Evolutionary conservation across 176 grass and related monocot species (phyloP), one percentile per base, ranked within the genome.

Genomic region (Zoysia japonica): DNA sequence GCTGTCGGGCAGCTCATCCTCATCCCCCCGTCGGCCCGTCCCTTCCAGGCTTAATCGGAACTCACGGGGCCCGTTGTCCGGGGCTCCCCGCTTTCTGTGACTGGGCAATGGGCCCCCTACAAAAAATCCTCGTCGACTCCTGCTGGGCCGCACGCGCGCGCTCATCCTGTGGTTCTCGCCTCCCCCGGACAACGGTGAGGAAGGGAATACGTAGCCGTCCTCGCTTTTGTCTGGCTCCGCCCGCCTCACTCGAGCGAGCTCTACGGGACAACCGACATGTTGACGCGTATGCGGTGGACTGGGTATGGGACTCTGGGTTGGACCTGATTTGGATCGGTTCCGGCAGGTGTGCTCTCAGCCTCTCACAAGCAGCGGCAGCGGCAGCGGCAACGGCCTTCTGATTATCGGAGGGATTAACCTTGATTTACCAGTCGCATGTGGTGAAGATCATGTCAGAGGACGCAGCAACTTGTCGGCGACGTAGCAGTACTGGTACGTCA

Each of bases 251-350:
- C 38, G 12, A 45, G 72, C 7, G 47, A 41, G 47, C 70, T 48
- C 52, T 84, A 84, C 64, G 39, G 47, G 86, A 76, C 86, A 80
- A 75, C 20, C 6, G 54, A 63, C 86, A 40, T 68, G 81, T 46
- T 70, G 75, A 65, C 9, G 12, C 61, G 45, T n/a, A 5, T 14
- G 47, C 2, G 47, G 75, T 20, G 61, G 14, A 12, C 13, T 17
- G 75, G 45, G 47, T 66, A 28, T 28, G 28, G 28, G 28, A 28
- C 28, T 28, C 28, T 28, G 75, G 45, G 47, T 66, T 78, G 84
- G 84, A 13, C 46, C 11, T 13, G 62, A 53, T 67, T 50, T 20
- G 48, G 76, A 52, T 57, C 47, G 52, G 36, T 15, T 5, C 8
- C 44, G 47, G 46, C n/a, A 7, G 16, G 54, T 38, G 17, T 67